Percentiles rank a stretch among this genome's conserved stretches.
Conservation (phyloP, 352 stramenopile species). For the Blastocystis sp. region DNA sequence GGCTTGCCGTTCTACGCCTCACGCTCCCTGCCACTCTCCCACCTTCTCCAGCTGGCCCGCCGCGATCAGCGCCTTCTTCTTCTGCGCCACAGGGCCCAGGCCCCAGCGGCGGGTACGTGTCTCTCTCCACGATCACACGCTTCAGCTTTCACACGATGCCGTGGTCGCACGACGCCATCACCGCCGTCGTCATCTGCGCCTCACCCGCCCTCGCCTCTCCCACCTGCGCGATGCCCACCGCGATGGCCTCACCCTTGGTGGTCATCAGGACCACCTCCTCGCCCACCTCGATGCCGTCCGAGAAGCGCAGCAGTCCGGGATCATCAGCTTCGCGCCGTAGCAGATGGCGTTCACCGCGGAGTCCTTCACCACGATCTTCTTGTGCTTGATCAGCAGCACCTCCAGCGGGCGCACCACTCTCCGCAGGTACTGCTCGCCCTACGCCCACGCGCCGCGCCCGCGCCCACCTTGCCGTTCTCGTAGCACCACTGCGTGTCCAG, state of each 20-base stretch:
- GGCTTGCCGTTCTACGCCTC: constrained; percentile 77
- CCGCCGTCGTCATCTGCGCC: constrained; percentile 89
- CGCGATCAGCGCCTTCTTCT: constrained; percentile 95
- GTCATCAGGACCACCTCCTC: constrained; percentile 99
- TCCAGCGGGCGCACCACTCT: constrained; percentile 95
- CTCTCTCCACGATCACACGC: constrained; percentile 99
- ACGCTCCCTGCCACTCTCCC: background rate
- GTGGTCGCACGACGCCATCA: constrained; percentile 99
- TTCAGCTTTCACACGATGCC: constrained; percentile 99
- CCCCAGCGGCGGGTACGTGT: constrained; percentile 98
- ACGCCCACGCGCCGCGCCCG: background rate
- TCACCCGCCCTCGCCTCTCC: background rate
- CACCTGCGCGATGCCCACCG: constrained; percentile 91
- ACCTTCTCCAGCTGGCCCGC: constrained; percentile 85
- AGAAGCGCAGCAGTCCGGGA: constrained; percentile 97
- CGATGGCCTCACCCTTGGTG: constrained; percentile 99
- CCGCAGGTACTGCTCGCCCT: constrained; percentile 95
- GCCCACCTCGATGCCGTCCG: constrained; percentile 95
- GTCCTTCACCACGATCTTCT: constrained; percentile 99
- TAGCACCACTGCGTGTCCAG: constrained; percentile 97
- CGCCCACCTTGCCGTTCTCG: constrained; percentile 86
- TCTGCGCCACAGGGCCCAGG: constrained; percentile 95
- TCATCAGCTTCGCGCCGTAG: constrained; percentile 99
- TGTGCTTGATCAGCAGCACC: constrained; percentile 95
- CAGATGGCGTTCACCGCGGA: constrained; percentile 98